Base-by-base conservation (phyloP, 306 rosid genomes). In the Medicago lupulina region DNA sequence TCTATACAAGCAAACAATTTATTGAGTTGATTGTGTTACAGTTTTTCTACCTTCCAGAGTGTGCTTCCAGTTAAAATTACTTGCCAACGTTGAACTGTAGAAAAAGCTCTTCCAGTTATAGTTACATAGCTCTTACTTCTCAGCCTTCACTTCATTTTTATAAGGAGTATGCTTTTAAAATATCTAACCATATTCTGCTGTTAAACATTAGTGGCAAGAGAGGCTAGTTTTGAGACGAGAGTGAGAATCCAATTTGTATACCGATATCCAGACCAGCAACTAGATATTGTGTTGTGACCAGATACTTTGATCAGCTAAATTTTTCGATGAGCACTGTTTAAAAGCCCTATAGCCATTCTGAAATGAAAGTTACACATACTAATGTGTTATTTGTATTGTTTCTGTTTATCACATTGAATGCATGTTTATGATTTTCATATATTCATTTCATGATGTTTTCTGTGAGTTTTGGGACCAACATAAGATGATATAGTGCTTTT, bases 41-140 rank as follows among this genome's bases (percentile, higher is more conserved):
- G 11, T 18, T 75, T 67, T 67, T 60, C 58, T 16, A 34, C 60
- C 9, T 50, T 18, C 72, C 46, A 66, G 67, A 57, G 11, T 44
- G 21, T 14, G 51, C 51, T 43, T 71, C 65, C 67, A 53, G 43
- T 47, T 77, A 67, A 57, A 51, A 31, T 25, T 23, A 16, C 50
- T 19, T 47, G 64, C 61, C 25, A 16, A 70, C 6, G 21, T 14
- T 62, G 69, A 19, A 67, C 47, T 66, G 66, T 13, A 18, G 23
- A 44, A 73, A 15, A 34, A 4, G 7, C 38, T 34, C 38, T 34
- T 34, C 38, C 38, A 34, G 7, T 34, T 34, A 34, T 34, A 34
- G 5, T 19, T 34, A 21, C 70, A 16, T 62, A 58, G 62, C 19
- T 69, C 57, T 67, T 74, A 65, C 40, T 55, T 25, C 39, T 31